Evolutionary conservation across 352 stramenopile species (phyloP), one percentile per base, ranked within the genome.

Genomic region (Phytophthora pseudosyringae): DNA sequence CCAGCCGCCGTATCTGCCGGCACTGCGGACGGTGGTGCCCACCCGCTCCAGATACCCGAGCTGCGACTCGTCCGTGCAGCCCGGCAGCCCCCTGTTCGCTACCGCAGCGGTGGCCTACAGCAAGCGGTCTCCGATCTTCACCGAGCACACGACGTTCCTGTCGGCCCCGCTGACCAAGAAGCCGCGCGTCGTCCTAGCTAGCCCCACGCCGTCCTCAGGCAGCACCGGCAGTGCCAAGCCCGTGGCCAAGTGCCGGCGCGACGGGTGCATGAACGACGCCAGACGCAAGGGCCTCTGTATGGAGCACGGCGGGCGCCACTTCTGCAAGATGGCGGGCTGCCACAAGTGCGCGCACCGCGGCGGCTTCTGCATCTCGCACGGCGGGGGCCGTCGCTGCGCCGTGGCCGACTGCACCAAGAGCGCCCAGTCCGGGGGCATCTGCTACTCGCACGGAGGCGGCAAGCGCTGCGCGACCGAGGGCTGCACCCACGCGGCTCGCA

Each of bases 251-350:
- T 93, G 84, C 59, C 86, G 86, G n/a, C 79, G 83, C 26, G 81
- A 83, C 21, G 64, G 86, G 57, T 95, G 87, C 68, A 15, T n/a
- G 9, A 91, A 93, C 64, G 76, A 79, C 35, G 84, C 85, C 36
- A 77, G 86, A 58, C 83, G 84, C 49, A 93, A 93, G 65, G 87
- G 89, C 0, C 80, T 97, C 0, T 97, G 89, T 67, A 94, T 93
- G 83, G 85, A 93, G 51, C 89, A 97, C 66, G 89, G 89, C 33
- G 89, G 89, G 3, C 81, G 89, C 26, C 84, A 94, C 68, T 89
- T 93, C 26, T 97, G 89, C 72, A 93, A 93, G 62, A 89, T 93
- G 73, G 71, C 84, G 8, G 87, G 85, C 40, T 95, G 87, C 63
- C 65, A 86, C 41, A 95, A 95, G 71, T 94, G 85, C 43, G 87